These are phyloP conservation scores for Coniochaeta hoffmannii DNA, from an alignment of 2,329 filamentous ascomycete genomes.

Conservation along the genomic window DNA sequence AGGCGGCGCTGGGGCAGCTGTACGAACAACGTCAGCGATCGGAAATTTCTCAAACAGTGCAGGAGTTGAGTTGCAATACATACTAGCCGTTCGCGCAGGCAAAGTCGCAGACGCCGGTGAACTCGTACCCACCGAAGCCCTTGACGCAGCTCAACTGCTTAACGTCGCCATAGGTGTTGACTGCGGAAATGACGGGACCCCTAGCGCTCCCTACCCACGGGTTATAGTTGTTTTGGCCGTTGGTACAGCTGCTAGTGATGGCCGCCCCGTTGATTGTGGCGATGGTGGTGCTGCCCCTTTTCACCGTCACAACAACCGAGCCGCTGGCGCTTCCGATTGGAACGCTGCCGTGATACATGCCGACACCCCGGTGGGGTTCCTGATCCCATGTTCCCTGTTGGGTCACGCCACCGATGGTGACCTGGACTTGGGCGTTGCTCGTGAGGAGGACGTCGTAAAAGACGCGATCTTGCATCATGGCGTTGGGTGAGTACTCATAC, in stretches of 20 bases:
- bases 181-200: not conserved
- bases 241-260: conserved; percentile 18
- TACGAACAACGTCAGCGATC: too few species aligned
- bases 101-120: conserved; percentile 12
- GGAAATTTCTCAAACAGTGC: not conserved
- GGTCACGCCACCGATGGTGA: conserved; percentile 22
- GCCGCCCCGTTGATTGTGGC: conserved; percentile 15
- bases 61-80: not conserved
- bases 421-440: conserved; percentile 17
- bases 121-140: conserved; percentile 12
- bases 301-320: conserved; percentile 20
- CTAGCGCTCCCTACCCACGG: conserved; percentile 24
- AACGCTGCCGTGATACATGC: conserved; percentile 25
- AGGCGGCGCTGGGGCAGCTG: too few species aligned
- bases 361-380: conserved; percentile 20
- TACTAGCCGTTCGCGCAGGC: not conserved
- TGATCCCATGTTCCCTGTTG: too few species aligned
- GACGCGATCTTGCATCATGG: conserved; percentile 14
- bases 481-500: conserved; percentile 12
- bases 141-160: conserved; percentile 12
- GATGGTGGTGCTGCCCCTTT: conserved; percentile 13
- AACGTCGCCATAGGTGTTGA: not conserved
- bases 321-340: too few species aligned
- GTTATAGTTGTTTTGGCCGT: too few species aligned
- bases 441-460: conserved; percentile 27